phyloP scores from a whole-genome alignment of 192 early-diverging fungal genomes.

The Mortierella hygrophila region DNA sequence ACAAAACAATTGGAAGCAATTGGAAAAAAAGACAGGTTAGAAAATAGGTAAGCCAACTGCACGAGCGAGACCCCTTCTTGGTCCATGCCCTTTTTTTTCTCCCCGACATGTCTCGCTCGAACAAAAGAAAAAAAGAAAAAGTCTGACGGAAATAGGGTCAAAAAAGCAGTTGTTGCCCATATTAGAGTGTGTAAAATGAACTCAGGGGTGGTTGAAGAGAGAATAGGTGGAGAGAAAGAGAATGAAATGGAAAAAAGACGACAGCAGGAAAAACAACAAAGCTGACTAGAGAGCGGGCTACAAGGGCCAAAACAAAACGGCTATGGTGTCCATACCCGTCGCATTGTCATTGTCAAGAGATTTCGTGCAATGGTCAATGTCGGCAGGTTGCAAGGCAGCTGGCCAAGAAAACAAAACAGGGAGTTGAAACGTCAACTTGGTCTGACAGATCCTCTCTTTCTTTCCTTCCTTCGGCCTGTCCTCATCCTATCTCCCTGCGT shows the following conservation, averaged over 20 bases:
- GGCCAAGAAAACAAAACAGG: neutral
- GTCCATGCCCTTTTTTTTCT: slow-evolving; percentile 8
- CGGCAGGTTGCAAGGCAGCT: neutral
- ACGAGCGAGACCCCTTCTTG: slow-evolving; percentile 2
- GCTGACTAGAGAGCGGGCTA: neutral
- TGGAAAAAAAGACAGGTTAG: slow-evolving; percentile 1
- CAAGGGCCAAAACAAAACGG: neutral
- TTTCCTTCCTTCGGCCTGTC: neutral
- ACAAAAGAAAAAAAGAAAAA: neutral
- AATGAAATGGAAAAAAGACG: neutral
- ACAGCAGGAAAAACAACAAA: neutral
- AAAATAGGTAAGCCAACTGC: slow-evolving; percentile 3
- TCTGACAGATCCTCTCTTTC: neutral
- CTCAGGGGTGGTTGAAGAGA: neutral
- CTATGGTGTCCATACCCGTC: neutral
- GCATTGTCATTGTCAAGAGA: neutral
- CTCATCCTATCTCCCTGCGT: neutral
- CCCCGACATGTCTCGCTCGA: neutral
- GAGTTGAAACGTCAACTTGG: neutral
- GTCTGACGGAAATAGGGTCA: neutral
- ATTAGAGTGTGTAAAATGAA: neutral
- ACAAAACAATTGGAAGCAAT: slow-evolving; percentile 51
- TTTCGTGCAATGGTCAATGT: neutral
- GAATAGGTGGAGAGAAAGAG: neutral
- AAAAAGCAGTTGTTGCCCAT: neutral